Conservation (phyloP, 768 basidiomycete species). For the Tulasnella sp. region DNA sequence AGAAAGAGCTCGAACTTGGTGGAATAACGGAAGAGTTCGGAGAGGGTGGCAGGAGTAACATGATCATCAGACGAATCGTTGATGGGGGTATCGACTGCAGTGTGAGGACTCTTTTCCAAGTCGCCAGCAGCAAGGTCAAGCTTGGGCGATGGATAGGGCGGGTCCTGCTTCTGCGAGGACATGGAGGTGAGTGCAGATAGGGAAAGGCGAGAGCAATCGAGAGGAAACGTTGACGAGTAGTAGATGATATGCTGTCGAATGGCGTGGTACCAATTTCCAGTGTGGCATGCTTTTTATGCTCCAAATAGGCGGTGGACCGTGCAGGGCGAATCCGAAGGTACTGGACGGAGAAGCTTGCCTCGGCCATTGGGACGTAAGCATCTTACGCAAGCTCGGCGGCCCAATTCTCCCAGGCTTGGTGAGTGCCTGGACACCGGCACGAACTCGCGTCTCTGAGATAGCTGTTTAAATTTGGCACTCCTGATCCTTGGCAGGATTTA, state of each 20-base stretch:
- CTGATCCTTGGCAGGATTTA: background rate
- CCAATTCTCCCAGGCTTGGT: background rate
- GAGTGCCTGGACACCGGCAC: conserved; percentile 9
- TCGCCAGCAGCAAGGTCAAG: background rate
- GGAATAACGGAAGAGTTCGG: conserved; percentile 41
- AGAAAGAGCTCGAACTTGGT: conserved; percentile 39
- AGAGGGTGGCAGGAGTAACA: conserved; percentile 34
- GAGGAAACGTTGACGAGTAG: background rate
- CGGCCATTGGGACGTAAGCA: conserved; percentile 3
- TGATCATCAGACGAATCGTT: background rate
- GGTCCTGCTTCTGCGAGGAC: background rate
- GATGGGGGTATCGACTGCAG: background rate
- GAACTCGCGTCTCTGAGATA: background rate
- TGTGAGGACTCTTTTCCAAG: background rate
- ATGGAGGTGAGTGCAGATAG: background rate
- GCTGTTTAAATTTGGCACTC: background rate
- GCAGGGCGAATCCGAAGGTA: conserved; percentile 1
- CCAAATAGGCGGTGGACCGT: background rate
- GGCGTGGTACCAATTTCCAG: background rate
- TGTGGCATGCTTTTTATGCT: background rate
- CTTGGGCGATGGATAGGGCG: background rate
- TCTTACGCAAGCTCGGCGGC: conserved; percentile 11
- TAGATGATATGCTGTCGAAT: background rate
- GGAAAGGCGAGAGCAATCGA: background rate
- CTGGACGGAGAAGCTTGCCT: background rate